A percentile compares a stretch with the other conserved stretches of the same genome.
Evolutionary conservation across 2,329 filamentous ascomycete species (phyloP).

Genomic region (Lachnum nothofagi): DNA sequence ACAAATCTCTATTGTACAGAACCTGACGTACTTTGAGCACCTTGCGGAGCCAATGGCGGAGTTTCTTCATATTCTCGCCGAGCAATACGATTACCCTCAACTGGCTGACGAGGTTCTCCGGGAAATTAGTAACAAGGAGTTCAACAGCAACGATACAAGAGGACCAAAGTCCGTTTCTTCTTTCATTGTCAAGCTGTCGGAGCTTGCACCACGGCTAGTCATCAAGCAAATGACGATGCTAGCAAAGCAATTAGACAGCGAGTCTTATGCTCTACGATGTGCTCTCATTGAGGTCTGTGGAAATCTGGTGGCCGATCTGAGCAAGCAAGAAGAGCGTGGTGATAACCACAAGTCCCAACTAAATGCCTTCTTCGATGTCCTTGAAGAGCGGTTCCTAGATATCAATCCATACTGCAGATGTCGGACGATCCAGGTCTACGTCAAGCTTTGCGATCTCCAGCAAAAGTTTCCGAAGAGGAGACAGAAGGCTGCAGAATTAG

Average conservation of each 20-base stretch:
- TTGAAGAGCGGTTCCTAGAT: slow-evolving; percentile 93
- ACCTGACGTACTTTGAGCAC: slow-evolving; percentile 96
- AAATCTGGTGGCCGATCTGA: slow-evolving; percentile 86
- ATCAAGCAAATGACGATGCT: slow-evolving; percentile 97
- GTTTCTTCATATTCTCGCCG: slow-evolving; percentile 88
- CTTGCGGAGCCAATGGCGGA: slow-evolving; percentile 99
- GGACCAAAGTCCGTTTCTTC: slow-evolving; percentile 94
- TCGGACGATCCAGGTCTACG: slow-evolving; percentile 86
- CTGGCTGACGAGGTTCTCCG: slow-evolving; percentile 88
- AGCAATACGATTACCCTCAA: slow-evolving; percentile 97
- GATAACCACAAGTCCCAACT: slow-evolving; percentile 94
- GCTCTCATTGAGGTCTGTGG: slow-evolving; percentile 95
- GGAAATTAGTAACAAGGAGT: slow-evolving; percentile 95
- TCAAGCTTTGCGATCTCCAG: slow-evolving; percentile 87
- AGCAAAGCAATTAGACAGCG: slow-evolving; percentile 91
- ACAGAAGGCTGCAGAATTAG: slow-evolving; percentile 80
- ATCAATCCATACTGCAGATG: slow-evolving; percentile 95
- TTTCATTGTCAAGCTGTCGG: slow-evolving; percentile 89
- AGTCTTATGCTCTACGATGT: slow-evolving; percentile 91
- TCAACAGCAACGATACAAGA: slow-evolving; percentile 91
- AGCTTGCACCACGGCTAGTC: slow-evolving; percentile 82
- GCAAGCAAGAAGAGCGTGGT: slow-evolving; percentile 81
- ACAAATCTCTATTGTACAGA: slow-evolving; percentile 96
- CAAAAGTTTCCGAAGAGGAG: slow-evolving; percentile 92
- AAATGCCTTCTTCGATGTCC: slow-evolving; percentile 92